A percentile compares a stretch with the other conserved stretches of the same genome.
These are phyloP conservation scores for Paracorniculantispora psalliotae DNA, from an alignment of 2,329 filamentous ascomycete species.

Conservation along the genomic window DNA sequence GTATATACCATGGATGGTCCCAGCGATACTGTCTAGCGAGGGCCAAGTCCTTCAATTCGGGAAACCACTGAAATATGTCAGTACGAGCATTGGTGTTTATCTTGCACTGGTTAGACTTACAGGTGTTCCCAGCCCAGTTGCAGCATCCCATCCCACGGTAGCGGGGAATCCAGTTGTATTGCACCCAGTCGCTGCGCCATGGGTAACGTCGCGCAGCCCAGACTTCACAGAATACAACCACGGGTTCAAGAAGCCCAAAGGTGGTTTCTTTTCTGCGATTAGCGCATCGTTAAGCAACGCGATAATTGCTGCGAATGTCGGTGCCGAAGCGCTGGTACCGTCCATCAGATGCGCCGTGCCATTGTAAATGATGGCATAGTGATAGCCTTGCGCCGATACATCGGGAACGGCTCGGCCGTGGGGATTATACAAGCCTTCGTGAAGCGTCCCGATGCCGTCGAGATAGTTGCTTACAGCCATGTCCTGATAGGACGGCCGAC, in stretches of 20 bases:
- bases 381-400: slow-evolving; percentile 48
- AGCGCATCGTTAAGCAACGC: slow-evolving; percentile 61
- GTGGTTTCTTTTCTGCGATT: slow-evolving; percentile 45
- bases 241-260: slow-evolving; percentile 57
- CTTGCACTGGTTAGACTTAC: neutral
- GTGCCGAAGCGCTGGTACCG: slow-evolving; percentile 48
- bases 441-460: slow-evolving; percentile 40
- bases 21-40: neutral
- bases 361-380: slow-evolving; percentile 26
- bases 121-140: slow-evolving; percentile 31
- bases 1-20: slow-evolving; percentile 10
- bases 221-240: slow-evolving; percentile 43
- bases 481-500: slow-evolving; percentile 19
- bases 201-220: slow-evolving; percentile 9
- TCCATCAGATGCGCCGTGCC: slow-evolving; percentile 1
- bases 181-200: slow-evolving; percentile 16
- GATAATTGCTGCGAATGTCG: slow-evolving; percentile 58
- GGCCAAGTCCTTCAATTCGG: slow-evolving; percentile 3
- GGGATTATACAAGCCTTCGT: slow-evolving; percentile 41
- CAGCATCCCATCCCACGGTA: slow-evolving; percentile 20
- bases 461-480: slow-evolving; percentile 37
- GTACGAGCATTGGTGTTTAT: neutral
- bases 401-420: slow-evolving; percentile 57
- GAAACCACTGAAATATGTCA: slow-evolving; percentile 7
- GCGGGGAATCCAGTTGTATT: slow-evolving; percentile 6